Conservation (phyloP, 75 land plant genomes). For the Sequoiadendron giganteum region DNA sequence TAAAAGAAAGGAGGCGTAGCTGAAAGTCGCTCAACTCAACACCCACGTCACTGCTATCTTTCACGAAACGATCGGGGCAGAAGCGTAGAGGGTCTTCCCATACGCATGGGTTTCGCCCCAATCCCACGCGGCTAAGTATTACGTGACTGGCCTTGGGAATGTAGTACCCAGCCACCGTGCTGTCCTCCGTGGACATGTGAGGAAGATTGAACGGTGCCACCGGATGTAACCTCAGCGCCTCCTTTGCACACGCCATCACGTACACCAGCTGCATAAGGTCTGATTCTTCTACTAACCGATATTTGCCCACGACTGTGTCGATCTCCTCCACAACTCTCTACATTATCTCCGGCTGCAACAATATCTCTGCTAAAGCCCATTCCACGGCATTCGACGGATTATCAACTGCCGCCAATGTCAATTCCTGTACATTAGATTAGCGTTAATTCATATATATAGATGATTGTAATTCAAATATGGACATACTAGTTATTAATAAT, state of each 20-base stretch:
- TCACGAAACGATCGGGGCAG: slow-evolving; percentile 9
- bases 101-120: slow-evolving; percentile 35
- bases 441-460: too few species aligned
- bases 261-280: slow-evolving; percentile 37
- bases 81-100: slow-evolving; percentile 38
- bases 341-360: too few species aligned
- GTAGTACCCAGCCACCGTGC: slow-evolving; percentile 39
- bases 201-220: slow-evolving; percentile 39
- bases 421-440: slow-evolving; percentile 20
- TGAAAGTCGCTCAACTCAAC: background rate
- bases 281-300: slow-evolving; percentile 33
- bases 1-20: slow-evolving; percentile 33
- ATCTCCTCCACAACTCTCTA: too few species aligned
- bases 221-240: slow-evolving; percentile 28
- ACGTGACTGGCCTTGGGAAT: slow-evolving; percentile 42
- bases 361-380: slow-evolving; percentile 34
- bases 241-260: slow-evolving; percentile 10
- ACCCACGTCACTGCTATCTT: too few species aligned
- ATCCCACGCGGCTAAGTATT: background rate
- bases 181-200: slow-evolving; percentile 32
- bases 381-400: slow-evolving; percentile 34
- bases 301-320: too few species aligned
- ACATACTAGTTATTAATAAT: too few species aligned
- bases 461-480: too few species aligned
- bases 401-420: slow-evolving; percentile 32